Evolutionary conservation across 495 filamentous ascomycete genomes (phyloP).

Genomic region (Podospora anserina): DNA sequence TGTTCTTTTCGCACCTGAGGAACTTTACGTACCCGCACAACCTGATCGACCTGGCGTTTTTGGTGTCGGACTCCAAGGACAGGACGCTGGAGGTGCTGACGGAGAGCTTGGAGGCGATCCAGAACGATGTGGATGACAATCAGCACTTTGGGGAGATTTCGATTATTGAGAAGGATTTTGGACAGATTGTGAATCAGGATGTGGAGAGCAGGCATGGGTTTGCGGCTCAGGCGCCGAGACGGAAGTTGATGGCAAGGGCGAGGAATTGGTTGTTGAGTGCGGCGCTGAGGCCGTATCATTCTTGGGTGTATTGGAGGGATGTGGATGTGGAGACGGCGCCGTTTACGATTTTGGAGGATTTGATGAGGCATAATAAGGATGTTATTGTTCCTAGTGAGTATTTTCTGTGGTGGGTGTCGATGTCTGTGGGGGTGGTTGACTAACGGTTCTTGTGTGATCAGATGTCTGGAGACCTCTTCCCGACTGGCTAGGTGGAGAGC

Average conservation of each 20-base stretch:
- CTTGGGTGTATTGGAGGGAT: slow-evolving; percentile 99
- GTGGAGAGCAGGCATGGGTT: slow-evolving; percentile 98
- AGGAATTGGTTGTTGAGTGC: slow-evolving; percentile 96
- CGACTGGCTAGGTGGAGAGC: slow-evolving; percentile 98
- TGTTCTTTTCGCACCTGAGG: slow-evolving; percentile 95
- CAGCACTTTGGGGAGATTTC: slow-evolving; percentile 94
- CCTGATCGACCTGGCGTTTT: slow-evolving; percentile 91
- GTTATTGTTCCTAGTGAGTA: slow-evolving; percentile 97
- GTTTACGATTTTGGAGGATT: slow-evolving; percentile 90
- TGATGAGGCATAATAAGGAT: slow-evolving; percentile 99
- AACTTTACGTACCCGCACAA: slow-evolving; percentile 98
- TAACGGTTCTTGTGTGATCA: slow-evolving; percentile 36
- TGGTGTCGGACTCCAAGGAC: slow-evolving; percentile 97
- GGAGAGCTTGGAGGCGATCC: slow-evolving; percentile 72
- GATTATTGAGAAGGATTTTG: slow-evolving; percentile 98
- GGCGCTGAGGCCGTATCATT: slow-evolving; percentile 88
- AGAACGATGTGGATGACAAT: slow-evolving; percentile 69
- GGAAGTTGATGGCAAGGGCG: slow-evolving; percentile 97
- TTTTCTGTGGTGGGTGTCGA: not conserved
- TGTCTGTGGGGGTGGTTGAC: slow-evolving; percentile 6
- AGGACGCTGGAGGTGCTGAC: slow-evolving; percentile 74
- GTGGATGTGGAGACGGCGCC: slow-evolving; percentile 98
- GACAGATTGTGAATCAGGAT: slow-evolving; percentile 96
- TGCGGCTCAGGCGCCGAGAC: slow-evolving; percentile 86
- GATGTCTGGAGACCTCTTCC: slow-evolving; percentile 98